phyloP scores from a whole-genome alignment of 345 rosid genomes.

The Trapa bicornis region DNA sequence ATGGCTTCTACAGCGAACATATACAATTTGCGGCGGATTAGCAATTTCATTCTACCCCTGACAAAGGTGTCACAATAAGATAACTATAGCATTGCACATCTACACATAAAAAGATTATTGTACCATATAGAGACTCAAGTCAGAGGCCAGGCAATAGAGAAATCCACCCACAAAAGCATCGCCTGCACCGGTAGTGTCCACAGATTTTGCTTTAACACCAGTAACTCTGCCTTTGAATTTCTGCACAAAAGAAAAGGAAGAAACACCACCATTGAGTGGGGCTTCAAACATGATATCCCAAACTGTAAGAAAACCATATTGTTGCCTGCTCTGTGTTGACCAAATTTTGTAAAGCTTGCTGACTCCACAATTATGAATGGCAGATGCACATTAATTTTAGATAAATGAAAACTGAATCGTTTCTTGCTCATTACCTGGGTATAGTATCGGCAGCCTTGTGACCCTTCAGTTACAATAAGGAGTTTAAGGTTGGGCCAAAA shows the following conservation, averaged over 20 bases:
- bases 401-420: not conserved
- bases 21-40: too few relatives aligned
- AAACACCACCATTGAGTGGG: not conserved
- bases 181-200: constrained; percentile 85
- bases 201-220: constrained; percentile 52
- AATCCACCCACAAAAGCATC: constrained; percentile 74
- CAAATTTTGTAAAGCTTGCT: too few relatives aligned
- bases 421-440: constrained; percentile 40
- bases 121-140: constrained; percentile 38
- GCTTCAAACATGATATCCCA: not conserved
- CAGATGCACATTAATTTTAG: too few relatives aligned
- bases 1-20: too few relatives aligned
- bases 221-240: constrained; percentile 58
- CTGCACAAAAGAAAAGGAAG: constrained; percentile 16
- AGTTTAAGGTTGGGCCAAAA: constrained; percentile 76
- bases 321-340: not conserved
- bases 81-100: not conserved
- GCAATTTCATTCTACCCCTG: too few relatives aligned
- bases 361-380: too few relatives aligned
- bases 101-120: not conserved
- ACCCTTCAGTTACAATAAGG: constrained; percentile 83
- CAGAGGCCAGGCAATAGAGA: constrained; percentile 47
- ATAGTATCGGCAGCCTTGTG: constrained; percentile 86
- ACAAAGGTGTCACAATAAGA: not conserved
- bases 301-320: not conserved